Conservation (phyloP, 108 stramenopile genomes). For the Chaetoceros muelleri region DNA sequence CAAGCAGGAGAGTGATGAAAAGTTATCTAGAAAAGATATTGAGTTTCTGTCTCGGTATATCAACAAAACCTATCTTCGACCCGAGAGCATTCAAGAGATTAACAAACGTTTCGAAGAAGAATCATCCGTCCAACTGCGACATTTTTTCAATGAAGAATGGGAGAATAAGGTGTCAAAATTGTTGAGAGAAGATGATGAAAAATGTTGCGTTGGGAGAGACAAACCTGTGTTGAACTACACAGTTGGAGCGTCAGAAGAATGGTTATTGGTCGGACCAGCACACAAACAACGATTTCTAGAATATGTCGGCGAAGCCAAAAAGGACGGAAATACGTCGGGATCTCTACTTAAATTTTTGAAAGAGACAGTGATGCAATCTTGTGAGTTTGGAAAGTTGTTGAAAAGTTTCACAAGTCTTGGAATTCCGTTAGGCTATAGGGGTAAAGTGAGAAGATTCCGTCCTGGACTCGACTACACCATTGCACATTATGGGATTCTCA, state of each 20-base stretch:
- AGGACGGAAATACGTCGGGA: conserved; percentile 15
- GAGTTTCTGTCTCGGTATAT: conserved; percentile 55
- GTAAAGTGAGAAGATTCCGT: conserved; percentile 82
- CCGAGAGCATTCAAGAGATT: conserved; percentile 54
- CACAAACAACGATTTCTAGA: conserved; percentile 89
- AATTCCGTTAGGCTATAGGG: conserved; percentile 46
- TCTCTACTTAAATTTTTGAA: conserved; percentile 28
- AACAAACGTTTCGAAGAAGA: conserved; percentile 61
- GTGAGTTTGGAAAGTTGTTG: conserved; percentile 44
- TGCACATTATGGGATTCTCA: conserved; percentile 83
- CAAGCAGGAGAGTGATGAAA: conserved; percentile 4
- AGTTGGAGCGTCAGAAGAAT: conserved; percentile 47
- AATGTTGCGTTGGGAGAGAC: conserved; percentile 38
- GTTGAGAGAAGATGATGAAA: conserved; percentile 24
- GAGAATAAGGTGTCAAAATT: conserved; percentile 21
- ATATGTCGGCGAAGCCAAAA: conserved; percentile 12
- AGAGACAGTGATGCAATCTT: conserved; percentile 43
- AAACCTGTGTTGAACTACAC: conserved; percentile 42
- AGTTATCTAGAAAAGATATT: conserved; percentile 39
- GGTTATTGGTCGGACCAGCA: conserved; percentile 84
- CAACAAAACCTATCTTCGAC: conserved; percentile 42
- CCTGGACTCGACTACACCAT: conserved; percentile 96
- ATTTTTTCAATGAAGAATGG: conserved; percentile 55
- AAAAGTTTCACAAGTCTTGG: conserved; percentile 47
- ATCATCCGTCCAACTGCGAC: conserved; percentile 67